phyloP scores from a whole-genome alignment of 176 grass and related monocot genomes.

The Rhynchospora pubera region DNA sequence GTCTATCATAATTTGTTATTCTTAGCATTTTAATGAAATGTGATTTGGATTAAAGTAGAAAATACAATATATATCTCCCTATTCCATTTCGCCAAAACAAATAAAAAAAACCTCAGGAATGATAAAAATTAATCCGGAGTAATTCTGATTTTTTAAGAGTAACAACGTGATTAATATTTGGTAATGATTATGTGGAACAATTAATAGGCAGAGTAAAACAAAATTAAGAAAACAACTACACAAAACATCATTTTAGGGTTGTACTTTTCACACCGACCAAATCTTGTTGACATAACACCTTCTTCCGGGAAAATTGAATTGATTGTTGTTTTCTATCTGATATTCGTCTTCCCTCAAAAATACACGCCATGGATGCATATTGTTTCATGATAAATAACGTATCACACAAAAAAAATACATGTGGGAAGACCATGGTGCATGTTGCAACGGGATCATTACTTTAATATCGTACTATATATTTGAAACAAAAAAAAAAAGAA shows the following conservation, averaged over 20 bases:
- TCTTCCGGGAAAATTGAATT: background rate
- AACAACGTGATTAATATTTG: background rate
- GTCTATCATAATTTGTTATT: background rate
- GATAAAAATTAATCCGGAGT: background rate
- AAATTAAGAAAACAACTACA: background rate
- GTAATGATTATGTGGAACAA: background rate
- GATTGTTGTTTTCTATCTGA: background rate
- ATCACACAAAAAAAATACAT: too few species aligned
- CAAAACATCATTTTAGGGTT: background rate
- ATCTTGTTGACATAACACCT: too few species aligned
- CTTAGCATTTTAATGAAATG: background rate
- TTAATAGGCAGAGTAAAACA: background rate
- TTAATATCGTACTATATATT: too few species aligned
- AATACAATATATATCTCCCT: background rate
- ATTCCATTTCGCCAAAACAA: background rate
- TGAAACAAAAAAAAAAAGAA: too few species aligned
- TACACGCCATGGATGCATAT: too few species aligned
- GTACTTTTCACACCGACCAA: too few species aligned
- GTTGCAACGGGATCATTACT: too few species aligned
- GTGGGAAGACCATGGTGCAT: too few species aligned
- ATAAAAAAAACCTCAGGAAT: background rate
- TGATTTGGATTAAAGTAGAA: background rate
- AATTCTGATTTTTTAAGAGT: background rate
- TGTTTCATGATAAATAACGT: too few species aligned
- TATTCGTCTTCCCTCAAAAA: background rate